Conservation (phyloP, 1,284 basidiomycete species). For the Ustilago tritici region DNA sequence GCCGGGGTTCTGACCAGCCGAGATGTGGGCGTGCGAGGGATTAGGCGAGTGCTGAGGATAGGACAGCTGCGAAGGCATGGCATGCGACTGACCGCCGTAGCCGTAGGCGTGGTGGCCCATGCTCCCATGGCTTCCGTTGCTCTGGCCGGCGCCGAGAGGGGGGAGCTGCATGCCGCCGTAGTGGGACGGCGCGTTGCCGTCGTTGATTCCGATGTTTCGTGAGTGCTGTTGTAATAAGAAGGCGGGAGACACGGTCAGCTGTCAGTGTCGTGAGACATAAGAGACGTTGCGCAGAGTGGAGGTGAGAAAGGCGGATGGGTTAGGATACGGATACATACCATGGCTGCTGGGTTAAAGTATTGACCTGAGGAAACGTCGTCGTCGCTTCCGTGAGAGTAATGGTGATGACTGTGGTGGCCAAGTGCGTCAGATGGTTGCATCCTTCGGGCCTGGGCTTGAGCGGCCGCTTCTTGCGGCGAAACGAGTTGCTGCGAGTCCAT, state of each 20-base stretch:
- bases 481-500: slow-evolving; percentile 59
- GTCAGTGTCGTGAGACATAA: not conserved
- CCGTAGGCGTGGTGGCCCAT: slow-evolving; percentile 54
- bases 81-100: slow-evolving; percentile 44
- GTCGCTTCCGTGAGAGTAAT: slow-evolving; percentile 41
- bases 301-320: not conserved
- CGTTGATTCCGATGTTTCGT: slow-evolving; percentile 50
- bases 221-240: slow-evolving; percentile 25
- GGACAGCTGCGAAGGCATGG: slow-evolving; percentile 53
- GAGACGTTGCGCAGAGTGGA: not conserved
- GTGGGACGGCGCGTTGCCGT: slow-evolving; percentile 39
- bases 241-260: not conserved
- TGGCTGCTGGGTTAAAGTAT: slow-evolving; percentile 56
- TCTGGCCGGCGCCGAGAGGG: slow-evolving; percentile 50
- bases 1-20: slow-evolving; percentile 45
- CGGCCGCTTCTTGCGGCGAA: slow-evolving; percentile 57
- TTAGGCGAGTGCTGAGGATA: slow-evolving; percentile 55
- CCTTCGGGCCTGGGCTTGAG: slow-evolving; percentile 56
- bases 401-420: slow-evolving; percentile 50
- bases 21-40: slow-evolving; percentile 47
- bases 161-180: slow-evolving; percentile 58
- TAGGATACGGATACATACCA: slow-evolving; percentile 27
- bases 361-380: slow-evolving; percentile 49
- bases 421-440: slow-evolving; percentile 53
- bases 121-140: slow-evolving; percentile 47